A percentile compares a stretch with the other conserved stretches of the same genome.
Conservation (phyloP, 2,329 filamentous ascomycete species). For the Paecilomyces sp. region DNA sequence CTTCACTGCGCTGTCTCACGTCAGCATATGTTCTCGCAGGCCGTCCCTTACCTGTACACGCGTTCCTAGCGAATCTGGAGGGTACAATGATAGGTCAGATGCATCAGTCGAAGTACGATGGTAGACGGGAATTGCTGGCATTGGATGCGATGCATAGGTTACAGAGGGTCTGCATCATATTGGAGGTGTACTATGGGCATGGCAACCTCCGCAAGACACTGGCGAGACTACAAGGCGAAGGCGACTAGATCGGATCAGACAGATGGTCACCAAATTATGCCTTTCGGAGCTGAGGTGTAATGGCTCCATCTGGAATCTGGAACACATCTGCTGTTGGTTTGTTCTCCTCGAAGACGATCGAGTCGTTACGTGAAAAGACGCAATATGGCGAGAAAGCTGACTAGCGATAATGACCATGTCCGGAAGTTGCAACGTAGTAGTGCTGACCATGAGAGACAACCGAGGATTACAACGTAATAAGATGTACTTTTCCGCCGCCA, state of each 20-base stretch:
- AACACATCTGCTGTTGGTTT: slow-evolving; percentile 10
- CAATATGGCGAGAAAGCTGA: slow-evolving; percentile 33
- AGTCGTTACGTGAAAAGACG: slow-evolving; percentile 36
- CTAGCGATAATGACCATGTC: slow-evolving; percentile 32
- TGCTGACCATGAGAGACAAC: slow-evolving; percentile 38
- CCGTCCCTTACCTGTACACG: background rate
- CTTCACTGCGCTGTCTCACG: background rate
- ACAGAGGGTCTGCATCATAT: background rate
- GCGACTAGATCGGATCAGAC: slow-evolving; percentile 12
- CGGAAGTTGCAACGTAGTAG: slow-evolving; percentile 29
- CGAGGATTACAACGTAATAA: slow-evolving; percentile 38
- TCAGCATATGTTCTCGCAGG: background rate
- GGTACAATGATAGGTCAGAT: background rate
- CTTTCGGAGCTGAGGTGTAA: slow-evolving; percentile 3
- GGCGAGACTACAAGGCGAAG: slow-evolving; percentile 10
- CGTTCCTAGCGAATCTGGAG: background rate
- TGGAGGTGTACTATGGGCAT: background rate
- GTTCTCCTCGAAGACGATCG: slow-evolving; percentile 29
- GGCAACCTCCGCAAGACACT: slow-evolving; percentile 1
- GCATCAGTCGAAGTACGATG: background rate
- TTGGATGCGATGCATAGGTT: background rate
- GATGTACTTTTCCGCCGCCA: slow-evolving; percentile 34
- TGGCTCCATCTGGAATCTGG: slow-evolving; percentile 7
- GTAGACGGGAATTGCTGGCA: background rate
- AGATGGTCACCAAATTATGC: slow-evolving; percentile 9